phyloP scores from a whole-genome alignment of 1,284 basidiomycete species.

The Ganoderma lingzhi region DNA sequence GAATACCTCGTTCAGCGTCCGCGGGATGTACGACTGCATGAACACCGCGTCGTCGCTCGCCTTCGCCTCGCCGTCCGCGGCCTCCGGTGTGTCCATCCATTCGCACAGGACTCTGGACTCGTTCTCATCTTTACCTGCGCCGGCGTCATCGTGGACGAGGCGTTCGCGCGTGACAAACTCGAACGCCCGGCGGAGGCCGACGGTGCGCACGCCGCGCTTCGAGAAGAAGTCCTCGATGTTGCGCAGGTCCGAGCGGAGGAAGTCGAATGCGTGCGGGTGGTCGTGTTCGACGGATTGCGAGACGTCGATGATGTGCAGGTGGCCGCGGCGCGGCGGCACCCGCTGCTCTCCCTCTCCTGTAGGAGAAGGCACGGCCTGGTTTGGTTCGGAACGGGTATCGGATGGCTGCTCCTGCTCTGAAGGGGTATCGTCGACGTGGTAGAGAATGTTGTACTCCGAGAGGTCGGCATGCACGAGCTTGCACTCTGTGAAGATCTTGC shows the following conservation, averaged over 20 bases:
- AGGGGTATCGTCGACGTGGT: slow-evolving; percentile 58
- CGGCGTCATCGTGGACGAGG: slow-evolving; percentile 38
- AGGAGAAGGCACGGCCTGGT: not conserved
- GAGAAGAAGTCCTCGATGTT: slow-evolving; percentile 96
- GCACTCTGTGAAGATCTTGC: slow-evolving; percentile 91
- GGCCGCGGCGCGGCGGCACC: slow-evolving; percentile 43
- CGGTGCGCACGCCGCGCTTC: slow-evolving; percentile 74
- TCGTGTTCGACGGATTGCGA: slow-evolving; percentile 99
- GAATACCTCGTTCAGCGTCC: slow-evolving; percentile 89
- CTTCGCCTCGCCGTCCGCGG: slow-evolving; percentile 37
- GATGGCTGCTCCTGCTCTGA: not conserved
- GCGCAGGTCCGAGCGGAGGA: slow-evolving; percentile 90
- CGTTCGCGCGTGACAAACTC: slow-evolving; percentile 84
- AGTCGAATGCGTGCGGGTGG: slow-evolving; percentile 96
- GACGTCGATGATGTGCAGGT: slow-evolving; percentile 97
- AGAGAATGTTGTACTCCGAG: slow-evolving; percentile 98
- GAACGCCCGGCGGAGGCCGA: slow-evolving; percentile 88
- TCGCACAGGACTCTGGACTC: slow-evolving; percentile 53
- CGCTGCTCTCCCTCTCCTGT: not conserved
- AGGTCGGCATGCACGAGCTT: slow-evolving; percentile 97
- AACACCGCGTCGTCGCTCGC: slow-evolving; percentile 88
- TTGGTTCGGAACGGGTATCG: not conserved
- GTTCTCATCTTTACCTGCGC: slow-evolving; percentile 35
- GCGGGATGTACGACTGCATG: slow-evolving; percentile 90
- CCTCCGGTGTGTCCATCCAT: slow-evolving; percentile 58